Evolutionary conservation across 345 rosid species (phyloP), one percentile per base, ranked within the genome.

Genomic region (Syzygium oleosum): DNA sequence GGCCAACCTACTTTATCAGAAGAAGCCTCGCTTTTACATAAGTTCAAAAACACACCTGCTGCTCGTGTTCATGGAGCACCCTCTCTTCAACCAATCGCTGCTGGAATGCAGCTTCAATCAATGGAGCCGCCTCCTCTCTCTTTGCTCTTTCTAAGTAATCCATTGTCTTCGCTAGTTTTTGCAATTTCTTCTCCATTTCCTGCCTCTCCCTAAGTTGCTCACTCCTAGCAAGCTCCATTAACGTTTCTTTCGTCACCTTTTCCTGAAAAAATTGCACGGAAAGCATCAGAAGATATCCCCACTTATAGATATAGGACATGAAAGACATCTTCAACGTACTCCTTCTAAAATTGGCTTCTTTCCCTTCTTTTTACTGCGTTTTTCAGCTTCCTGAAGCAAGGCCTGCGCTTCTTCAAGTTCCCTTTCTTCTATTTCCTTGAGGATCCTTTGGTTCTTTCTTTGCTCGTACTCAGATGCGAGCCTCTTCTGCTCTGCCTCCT

Each of bases 141-240:
- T 98, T 98, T 14, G 99, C 99, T 73, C 99, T 93, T 92, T 98
- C 99, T 89, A 98, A 85, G 89, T 96, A 93, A 92, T 97, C 99
- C 99, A 98, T 95, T 9, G 98, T 97, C 90, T 95, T 98, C 41
- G 92, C 98, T 49, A 95, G 93, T 84, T 97, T 98, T 68, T 96
- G 99, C 17, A 96, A 89, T 85, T 96, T 98, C 90, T 97, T 98
- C 94, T 98, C 99, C 94, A 92, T 93, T 91, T 98, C 99, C 89
- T 97, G 99, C 91, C 97, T 95, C 94, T 95, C 99, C 92, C 95
- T 94, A 46, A 97, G 93, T 91, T 98, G 99, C 91, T 96, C 99
- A 59, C 84, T 96, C 90, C 94, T 84, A 25, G 98, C 99, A 90
- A 95, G 92, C 90, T 94, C 96, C 96, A 94, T 92, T 89, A 96